Base-by-base conservation (phyloP, 257 asterid species). In the Voacanga thouarsii region DNA sequence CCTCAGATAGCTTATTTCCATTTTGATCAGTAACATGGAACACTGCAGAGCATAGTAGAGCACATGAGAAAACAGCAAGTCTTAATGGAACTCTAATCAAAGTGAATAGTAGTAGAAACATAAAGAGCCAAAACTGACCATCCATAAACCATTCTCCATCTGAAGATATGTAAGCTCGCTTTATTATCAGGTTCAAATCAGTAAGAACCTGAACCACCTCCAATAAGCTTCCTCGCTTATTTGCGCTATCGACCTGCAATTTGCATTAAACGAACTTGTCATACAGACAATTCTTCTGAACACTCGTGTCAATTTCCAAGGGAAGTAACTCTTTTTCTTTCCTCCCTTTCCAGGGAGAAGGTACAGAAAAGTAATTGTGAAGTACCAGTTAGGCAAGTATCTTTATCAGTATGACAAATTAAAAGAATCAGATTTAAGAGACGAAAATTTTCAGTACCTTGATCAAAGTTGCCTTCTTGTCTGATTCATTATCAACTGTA, bases 81-180 rank as follows among this genome's bases (percentile, higher is more conserved):
- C 53, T 43, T 21, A 15, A 75, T 37, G 14, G 16, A 53, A 47
- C 70, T 49, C 1, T 12, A 12, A 19, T 33, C n/a, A 11, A 70
- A 59, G 19, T 53, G 43, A 44, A 21, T 15, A 23, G 43, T 30
- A 2, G 68, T n/a, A 63, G 23, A 72, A 23, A 12, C n/a, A 55
- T 23, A 59, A 76, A 67, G 39, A 39, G 24, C n/a, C 37, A 14
- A 23, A 24, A 74, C 63, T 86, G 50, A 94, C 99, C 98, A 89
- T 94, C 99, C 97, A 92, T 94, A 79, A 94, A 94, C 97, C 99
- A 94, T 74, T 80, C 97, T 18, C 96, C 99, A 84, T 94, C 99
- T 6, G 98, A 94, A 80, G 97, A 87, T 85, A 94, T 94, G 86
- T 94, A 94, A 76, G 99, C 99, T 82, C 92, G 88, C 75, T 64